Percentiles rank a stretch among this genome's conserved stretches.
Evolutionary conservation across 192 early-diverging fungal species (phyloP).

Genomic region (Coemansia erecta): DNA sequence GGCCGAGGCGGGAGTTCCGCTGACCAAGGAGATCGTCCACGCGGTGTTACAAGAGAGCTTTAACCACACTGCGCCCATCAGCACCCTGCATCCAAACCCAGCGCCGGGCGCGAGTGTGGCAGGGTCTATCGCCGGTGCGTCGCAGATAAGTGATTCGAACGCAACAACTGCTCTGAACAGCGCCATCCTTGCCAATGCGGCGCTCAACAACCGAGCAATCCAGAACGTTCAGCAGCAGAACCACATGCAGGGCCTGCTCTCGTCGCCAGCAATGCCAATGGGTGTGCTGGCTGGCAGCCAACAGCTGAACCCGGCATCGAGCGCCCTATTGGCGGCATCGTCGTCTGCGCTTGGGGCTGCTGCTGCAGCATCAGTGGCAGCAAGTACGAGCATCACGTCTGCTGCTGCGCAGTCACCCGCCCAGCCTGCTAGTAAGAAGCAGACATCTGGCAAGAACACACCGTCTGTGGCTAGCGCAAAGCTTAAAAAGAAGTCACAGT

Average conservation of each 20-base stretch:
- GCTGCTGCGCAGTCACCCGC: constrained; percentile 7
- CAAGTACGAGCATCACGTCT: neutral
- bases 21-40: constrained; percentile 14
- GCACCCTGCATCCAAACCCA: neutral
- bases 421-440: constrained; percentile 18
- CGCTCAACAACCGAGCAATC: neutral
- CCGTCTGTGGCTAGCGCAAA: constrained; percentile 32
- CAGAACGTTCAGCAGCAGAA: neutral
- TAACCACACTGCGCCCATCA: neutral
- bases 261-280: constrained; percentile 29
- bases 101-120: neutral
- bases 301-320: neutral
- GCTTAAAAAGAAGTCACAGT: constrained; percentile 49
- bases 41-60: constrained; percentile 9
- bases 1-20: constrained; percentile 4
- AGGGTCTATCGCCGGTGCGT: neutral
- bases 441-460: constrained; percentile 29
- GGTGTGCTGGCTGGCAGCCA: neutral
- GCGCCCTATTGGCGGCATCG: constrained; percentile 5
- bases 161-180: neutral
- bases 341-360: neutral
- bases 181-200: neutral
- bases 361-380: neutral
- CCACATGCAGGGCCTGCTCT: constrained; percentile 19
- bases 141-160: neutral